Conservation (phyloP, 768 basidiomycete species). For the Rhizopogon sp. region DNA sequence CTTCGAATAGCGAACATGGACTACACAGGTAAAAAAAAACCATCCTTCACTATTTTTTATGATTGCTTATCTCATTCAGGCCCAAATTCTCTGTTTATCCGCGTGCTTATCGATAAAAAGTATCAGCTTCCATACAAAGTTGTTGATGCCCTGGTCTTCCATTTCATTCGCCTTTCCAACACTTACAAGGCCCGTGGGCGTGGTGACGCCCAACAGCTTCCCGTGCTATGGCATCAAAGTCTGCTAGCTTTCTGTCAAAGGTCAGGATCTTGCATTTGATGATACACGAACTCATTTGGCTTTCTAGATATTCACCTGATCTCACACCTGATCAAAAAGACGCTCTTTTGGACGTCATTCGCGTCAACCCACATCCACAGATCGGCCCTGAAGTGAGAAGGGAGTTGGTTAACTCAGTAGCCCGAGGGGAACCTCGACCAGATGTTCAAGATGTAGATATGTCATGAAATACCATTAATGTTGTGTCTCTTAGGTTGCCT, state of each 20-base stretch:
- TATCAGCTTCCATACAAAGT: slow-evolving; percentile 98
- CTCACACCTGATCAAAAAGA: slow-evolving; percentile 97
- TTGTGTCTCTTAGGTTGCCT: not conserved
- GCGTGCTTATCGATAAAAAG: slow-evolving; percentile 95
- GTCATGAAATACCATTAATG: slow-evolving; percentile 29
- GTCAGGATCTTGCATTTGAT: slow-evolving; percentile 36
- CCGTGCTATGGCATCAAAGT: slow-evolving; percentile 99
- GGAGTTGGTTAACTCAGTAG: slow-evolving; percentile 84
- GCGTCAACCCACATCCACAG: slow-evolving; percentile 79
- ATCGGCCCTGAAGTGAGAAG: slow-evolving; percentile 88
- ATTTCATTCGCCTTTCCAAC: slow-evolving; percentile 95
- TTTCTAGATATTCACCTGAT: slow-evolving; percentile 81
- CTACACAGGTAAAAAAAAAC: slow-evolving; percentile 61
- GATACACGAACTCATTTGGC: not conserved
- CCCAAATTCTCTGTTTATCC: slow-evolving; percentile 94
- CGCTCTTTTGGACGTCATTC: slow-evolving; percentile 88
- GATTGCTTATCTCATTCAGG: slow-evolving; percentile 33
- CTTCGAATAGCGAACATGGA: slow-evolving; percentile 95
- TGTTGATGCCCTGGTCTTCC: slow-evolving; percentile 94
- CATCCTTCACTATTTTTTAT: not conserved
- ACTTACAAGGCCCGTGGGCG: slow-evolving; percentile 70
- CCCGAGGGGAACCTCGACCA: slow-evolving; percentile 72
- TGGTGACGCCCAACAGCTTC: slow-evolving; percentile 74
- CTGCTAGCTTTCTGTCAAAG: slow-evolving; percentile 91
- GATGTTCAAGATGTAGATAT: slow-evolving; percentile 65